Percentiles rank a stretch among this genome's conserved stretches.
Conservation (phyloP, 306 rosid species). For the Rosa lucieae region DNA sequence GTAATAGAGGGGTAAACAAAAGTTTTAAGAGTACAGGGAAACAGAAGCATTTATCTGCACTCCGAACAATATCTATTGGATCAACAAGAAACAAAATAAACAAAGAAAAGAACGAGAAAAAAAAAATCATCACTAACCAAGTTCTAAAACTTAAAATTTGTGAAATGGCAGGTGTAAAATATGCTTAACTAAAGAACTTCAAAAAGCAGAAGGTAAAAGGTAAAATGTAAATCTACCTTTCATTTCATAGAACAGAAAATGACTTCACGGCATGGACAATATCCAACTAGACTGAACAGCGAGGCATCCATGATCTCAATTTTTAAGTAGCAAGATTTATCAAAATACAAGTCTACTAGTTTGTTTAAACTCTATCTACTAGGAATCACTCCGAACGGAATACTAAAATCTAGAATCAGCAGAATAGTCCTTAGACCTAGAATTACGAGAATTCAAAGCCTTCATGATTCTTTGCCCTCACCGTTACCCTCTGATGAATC, state of each 20-base stretch:
- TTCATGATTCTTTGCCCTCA: conserved; percentile 49
- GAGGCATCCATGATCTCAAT: neutral
- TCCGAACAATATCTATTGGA: neutral
- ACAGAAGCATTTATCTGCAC: neutral
- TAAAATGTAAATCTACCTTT: neutral
- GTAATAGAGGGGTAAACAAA: too few species aligned
- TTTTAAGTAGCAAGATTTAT: neutral
- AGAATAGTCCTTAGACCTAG: neutral
- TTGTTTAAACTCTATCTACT: neutral
- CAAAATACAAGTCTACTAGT: conserved; percentile 1
- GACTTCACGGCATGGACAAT: neutral
- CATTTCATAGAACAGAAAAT: neutral
- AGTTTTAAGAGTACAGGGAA: neutral
- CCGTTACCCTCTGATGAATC: conserved; percentile 60
- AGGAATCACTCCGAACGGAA: neutral
- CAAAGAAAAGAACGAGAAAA: neutral
- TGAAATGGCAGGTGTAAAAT: neutral
- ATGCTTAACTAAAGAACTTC: neutral
- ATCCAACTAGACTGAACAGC: neutral
- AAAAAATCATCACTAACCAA: neutral
- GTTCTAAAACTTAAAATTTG: neutral
- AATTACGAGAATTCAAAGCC: conserved; percentile 15
- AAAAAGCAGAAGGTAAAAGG: neutral
- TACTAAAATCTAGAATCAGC: conserved; percentile 5
- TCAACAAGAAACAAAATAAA: neutral